Evolutionary conservation across 306 rosid species (phyloP), one percentile per base, ranked within the genome.

Genomic region (Sicyos edulis): DNA sequence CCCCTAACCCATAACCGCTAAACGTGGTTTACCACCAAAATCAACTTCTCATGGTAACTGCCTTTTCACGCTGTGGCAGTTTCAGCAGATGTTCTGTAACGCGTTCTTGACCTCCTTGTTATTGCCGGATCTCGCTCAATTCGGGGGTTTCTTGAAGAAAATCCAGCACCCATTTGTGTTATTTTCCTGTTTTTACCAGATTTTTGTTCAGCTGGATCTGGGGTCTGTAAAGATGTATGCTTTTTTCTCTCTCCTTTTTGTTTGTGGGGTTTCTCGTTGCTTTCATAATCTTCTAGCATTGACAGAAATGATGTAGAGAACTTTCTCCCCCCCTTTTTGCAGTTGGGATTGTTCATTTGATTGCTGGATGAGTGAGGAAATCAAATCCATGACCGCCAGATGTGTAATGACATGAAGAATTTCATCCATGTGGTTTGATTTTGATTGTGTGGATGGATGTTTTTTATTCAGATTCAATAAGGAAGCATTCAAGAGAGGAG

Each of bases 391-490:
- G 81, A 80, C 77, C 75, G 77, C 79, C 76, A 75, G 76, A 75
- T 80, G 76, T 68, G 75, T 73, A 12, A 77, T 77, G 79, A 57
- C 75, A 78, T 84, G 91, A 83, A 69, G 70, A 74, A 54, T 66
- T 72, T 76, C 64, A 81, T 92, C 97, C 82, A 93, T 93, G 95
- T 86, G 89, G 89, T 91, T 78, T 88, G 70, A 79, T 82, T 85
- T 85, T 82, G 86, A 68, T 80, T 72, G 91, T 68, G 89, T 89
- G 91, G 91, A 95, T 95, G 99, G 99, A 95, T 85, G 86, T 81
- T 70, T 82, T 75, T 84, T 86, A 87, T 79, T 86, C 89, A 76
- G 85, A 78, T 81, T 88, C 85, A 84, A 82, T 79, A 70, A 75
- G 82, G 83, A 91, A 84, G 86, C 85, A 76, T 26, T 78, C 76